phyloP scores from a whole-genome alignment of 202 grass and related monocot species.

The Dendrocalamus latiflorus region DNA sequence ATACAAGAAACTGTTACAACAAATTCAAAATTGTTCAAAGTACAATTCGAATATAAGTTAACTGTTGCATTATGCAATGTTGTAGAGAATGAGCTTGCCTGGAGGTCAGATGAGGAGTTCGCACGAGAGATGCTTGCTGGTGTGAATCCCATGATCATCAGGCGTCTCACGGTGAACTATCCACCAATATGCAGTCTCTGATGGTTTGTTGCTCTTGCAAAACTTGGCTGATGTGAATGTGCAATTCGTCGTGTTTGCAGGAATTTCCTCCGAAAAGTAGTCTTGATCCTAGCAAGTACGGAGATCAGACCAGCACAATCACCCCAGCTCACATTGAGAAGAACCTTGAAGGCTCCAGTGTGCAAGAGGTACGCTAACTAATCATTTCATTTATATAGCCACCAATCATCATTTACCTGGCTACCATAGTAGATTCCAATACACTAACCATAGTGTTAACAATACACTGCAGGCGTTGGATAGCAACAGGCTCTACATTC shows the following conservation, averaged over 20 bases:
- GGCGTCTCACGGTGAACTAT: conserved; percentile 44
- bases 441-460: background rate
- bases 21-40: too few species aligned
- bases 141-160: conserved; percentile 52
- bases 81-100: conserved; percentile 51
- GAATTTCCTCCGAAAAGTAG: conserved; percentile 48
- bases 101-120: conserved; percentile 62
- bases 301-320: conserved; percentile 40
- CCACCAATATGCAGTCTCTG: background rate
- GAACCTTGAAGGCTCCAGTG: conserved; percentile 44
- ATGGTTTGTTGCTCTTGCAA: background rate
- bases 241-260: conserved; percentile 18
- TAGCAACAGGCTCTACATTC: conserved; percentile 46
- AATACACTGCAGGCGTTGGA: conserved; percentile 36
- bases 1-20: too few species aligned
- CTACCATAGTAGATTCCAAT: background rate
- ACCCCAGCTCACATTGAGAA: conserved; percentile 47
- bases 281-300: conserved; percentile 43
- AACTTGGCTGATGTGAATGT: background rate
- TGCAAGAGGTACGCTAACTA: background rate
- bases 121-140: conserved; percentile 54
- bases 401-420: background rate
- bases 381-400: background rate
- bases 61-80: background rate
- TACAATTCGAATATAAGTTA: too few species aligned